Evolutionary conservation across 2,329 filamentous ascomycete species (phyloP).

Genomic region (Chaetomium globosum): DNA sequence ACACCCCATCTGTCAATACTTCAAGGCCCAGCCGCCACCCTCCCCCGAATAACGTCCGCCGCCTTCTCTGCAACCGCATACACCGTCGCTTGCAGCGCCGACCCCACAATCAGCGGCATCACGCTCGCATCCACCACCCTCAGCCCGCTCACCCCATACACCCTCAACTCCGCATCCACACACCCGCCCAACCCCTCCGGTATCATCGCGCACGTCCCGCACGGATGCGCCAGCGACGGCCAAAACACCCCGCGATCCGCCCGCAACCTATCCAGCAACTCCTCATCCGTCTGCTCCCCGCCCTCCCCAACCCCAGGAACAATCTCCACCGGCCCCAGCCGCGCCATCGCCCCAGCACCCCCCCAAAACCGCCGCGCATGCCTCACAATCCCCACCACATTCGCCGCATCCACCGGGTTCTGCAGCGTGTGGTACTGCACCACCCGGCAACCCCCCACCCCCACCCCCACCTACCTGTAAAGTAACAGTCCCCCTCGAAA

Average conservation of each 20-base stretch:
- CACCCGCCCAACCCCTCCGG: conserved; percentile 29
- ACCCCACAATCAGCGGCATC: conserved; percentile 25
- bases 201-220: conserved; percentile 33
- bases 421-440: conserved; percentile 34
- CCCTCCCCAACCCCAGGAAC: conserved; percentile 22
- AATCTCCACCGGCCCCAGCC: conserved; percentile 18
- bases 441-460: conserved; percentile 20
- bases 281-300: conserved; percentile 26
- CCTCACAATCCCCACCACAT: conserved; percentile 28
- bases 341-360: conserved; percentile 13
- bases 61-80: conserved; percentile 35
- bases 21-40: background rate
- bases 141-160: conserved; percentile 30
- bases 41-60: conserved; percentile 31
- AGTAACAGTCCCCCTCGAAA: conserved; percentile 31
- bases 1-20: background rate
- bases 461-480: conserved; percentile 11
- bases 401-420: conserved; percentile 32
- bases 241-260: conserved; percentile 24
- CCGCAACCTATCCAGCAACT: conserved; percentile 25
- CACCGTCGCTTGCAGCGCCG: conserved; percentile 31
- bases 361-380: conserved; percentile 27
- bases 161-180: conserved; percentile 28
- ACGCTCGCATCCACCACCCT: conserved; percentile 32
- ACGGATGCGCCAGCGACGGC: conserved; percentile 30